Evolutionary conservation across 306 rosid species (phyloP).

Genomic region (Prosopis cineraria): DNA sequence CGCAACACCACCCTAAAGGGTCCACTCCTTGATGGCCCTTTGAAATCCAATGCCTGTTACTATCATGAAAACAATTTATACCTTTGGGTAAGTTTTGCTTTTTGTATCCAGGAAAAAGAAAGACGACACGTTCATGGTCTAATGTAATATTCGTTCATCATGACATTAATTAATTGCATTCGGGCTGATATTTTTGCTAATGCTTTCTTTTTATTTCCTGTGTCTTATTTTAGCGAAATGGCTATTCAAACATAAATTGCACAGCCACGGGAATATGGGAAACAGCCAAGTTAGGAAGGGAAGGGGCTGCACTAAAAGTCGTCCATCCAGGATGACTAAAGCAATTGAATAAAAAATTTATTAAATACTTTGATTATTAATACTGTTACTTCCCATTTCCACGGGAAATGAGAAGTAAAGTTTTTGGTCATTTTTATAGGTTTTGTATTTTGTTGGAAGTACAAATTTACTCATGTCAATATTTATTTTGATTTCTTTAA

Average conservation of each 20-base stretch:
- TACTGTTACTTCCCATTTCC: too few species aligned
- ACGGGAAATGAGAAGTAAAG: too few species aligned
- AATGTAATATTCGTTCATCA: background rate
- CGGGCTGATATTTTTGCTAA: background rate
- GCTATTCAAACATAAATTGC: background rate
- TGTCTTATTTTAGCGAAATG: background rate
- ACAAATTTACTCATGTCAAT: too few species aligned
- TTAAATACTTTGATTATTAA: too few species aligned
- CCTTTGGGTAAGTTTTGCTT: conserved; percentile 24
- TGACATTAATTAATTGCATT: background rate
- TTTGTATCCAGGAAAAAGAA: background rate
- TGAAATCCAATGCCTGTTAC: conserved; percentile 26
- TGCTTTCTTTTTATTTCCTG: background rate
- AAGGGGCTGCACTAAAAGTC: background rate
- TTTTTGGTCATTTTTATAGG: too few species aligned
- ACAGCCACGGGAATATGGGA: background rate
- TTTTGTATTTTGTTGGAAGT: too few species aligned
- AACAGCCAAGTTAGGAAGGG: background rate
- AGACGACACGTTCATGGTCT: background rate
- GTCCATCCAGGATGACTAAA: too few species aligned
- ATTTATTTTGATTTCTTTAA: too few species aligned
- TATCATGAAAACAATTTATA: conserved; percentile 30
- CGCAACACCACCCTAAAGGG: conserved; percentile 20
- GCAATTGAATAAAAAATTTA: too few species aligned
- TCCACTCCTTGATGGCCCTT: conserved; percentile 29